Conservation (phyloP, 2,329 filamentous ascomycete species). For the Triangularia setosa region DNA sequence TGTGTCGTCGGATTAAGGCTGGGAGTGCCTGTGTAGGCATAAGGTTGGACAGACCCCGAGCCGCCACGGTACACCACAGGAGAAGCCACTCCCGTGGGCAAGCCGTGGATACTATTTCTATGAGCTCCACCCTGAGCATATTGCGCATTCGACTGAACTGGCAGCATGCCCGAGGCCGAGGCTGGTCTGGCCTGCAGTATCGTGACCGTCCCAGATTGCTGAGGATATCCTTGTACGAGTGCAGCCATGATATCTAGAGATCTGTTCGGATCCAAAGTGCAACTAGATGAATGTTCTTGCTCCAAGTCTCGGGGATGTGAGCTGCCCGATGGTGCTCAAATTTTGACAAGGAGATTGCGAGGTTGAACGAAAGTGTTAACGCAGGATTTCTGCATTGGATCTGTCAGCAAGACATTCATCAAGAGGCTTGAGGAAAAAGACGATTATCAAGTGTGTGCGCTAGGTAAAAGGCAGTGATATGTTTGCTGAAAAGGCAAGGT, state of each 20-base stretch:
- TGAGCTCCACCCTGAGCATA: conserved; percentile 48
- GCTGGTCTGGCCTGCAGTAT: conserved; percentile 72
- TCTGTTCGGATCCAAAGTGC: conserved; percentile 25
- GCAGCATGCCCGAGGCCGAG: conserved; percentile 58
- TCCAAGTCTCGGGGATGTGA: not conserved
- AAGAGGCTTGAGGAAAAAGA: not conserved
- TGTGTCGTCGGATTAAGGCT: conserved; percentile 53
- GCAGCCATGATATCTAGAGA: conserved; percentile 64
- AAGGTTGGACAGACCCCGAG: conserved; percentile 64
- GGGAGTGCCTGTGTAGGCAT: conserved; percentile 71
- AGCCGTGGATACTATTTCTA: conserved; percentile 49
- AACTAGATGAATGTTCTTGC: not conserved
- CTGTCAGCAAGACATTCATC: not conserved
- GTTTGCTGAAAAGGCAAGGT: not conserved
- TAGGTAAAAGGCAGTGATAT: not conserved
- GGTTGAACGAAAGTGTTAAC: conserved; percentile 13
- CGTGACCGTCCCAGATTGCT: conserved; percentile 68
- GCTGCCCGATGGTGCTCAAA: conserved; percentile 1
- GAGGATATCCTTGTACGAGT: conserved; percentile 75
- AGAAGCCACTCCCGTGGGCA: conserved; percentile 41
- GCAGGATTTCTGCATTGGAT: not conserved
- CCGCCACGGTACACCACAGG: conserved; percentile 52
- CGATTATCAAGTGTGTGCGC: not conserved
- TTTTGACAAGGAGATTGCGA: conserved; percentile 20
- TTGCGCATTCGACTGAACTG: conserved; percentile 48